Percentiles rank a stretch among this genome's conserved stretches.
phyloP scores from a whole-genome alignment of 805 yeast genomes.

The Candida orba region DNA sequence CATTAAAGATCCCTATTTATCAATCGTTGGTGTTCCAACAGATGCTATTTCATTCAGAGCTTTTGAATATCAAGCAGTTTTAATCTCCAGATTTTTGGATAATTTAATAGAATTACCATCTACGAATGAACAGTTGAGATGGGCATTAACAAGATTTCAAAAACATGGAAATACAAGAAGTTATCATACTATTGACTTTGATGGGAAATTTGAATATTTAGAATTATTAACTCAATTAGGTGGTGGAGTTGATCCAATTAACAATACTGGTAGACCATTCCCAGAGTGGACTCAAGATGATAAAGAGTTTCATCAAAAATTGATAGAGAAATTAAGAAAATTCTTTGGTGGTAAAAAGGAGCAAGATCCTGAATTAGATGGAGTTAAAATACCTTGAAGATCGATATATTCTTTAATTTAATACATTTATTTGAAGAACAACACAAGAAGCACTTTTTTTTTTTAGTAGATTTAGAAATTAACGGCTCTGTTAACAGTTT shows the following conservation, averaged over 20 bases:
- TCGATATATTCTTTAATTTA: neutral
- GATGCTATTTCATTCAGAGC: conserved; percentile 34
- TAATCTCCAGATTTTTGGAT: conserved; percentile 26
- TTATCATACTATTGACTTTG: conserved; percentile 29
- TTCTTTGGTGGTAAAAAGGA: conserved; percentile 11
- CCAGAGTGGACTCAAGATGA: conserved; percentile 16
- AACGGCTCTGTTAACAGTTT: conserved; percentile 18
- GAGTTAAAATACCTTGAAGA: neutral
- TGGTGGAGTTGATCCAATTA: conserved; percentile 15
- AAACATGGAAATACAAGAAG: conserved; percentile 23
- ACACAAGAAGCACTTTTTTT: neutral
- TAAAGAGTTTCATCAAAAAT: conserved; percentile 21
- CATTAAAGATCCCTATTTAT: conserved; percentile 26
- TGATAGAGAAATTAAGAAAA: conserved; percentile 9
- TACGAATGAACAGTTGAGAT: conserved; percentile 23
- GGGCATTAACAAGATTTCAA: conserved; percentile 24
- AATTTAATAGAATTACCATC: conserved; percentile 27
- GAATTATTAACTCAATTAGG: conserved; percentile 23
- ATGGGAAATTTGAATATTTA: conserved; percentile 24
- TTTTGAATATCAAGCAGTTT: conserved; percentile 35
- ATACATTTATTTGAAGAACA: neutral
- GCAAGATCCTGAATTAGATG: neutral
- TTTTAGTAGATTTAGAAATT: conserved; percentile 13
- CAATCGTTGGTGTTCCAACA: conserved; percentile 30
- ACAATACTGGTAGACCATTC: conserved; percentile 19